Evolutionary conservation across 345 rosid species (phyloP).

Genomic region (Acer saccharum): DNA sequence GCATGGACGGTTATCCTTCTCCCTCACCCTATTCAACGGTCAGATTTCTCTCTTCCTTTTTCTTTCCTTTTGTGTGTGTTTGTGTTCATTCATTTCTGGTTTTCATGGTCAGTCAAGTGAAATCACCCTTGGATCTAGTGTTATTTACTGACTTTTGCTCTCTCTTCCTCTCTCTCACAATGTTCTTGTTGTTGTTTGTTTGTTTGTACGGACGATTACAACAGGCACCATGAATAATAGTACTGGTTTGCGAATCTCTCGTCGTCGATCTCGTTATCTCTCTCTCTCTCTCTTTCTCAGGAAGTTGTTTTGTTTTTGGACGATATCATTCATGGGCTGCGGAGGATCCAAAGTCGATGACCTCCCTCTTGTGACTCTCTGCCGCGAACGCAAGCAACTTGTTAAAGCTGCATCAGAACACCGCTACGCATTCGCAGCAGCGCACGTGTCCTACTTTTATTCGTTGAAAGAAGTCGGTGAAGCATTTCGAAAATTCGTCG

Average conservation of each 20-base stretch:
- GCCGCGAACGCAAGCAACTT: slow-evolving; percentile 73
- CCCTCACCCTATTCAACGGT: slow-evolving; percentile 41
- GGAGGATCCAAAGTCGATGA: slow-evolving; percentile 88
- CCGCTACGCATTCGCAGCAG: slow-evolving; percentile 81
- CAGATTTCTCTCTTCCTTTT: slow-evolving; percentile 26
- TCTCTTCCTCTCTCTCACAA: not conserved
- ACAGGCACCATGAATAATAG: slow-evolving; percentile 27
- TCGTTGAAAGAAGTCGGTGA: slow-evolving; percentile 78
- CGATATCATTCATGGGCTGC: slow-evolving; percentile 77
- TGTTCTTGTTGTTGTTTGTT: slow-evolving; percentile 20
- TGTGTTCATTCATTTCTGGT: slow-evolving; percentile 1
- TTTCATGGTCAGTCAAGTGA: not conserved
- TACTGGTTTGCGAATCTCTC: slow-evolving; percentile 7
- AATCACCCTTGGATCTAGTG: slow-evolving; percentile 18
- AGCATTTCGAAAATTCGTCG: slow-evolving; percentile 74
- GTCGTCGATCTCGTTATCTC: not conserved
- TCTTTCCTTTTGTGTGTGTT: not conserved
- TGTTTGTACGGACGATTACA: slow-evolving; percentile 6
- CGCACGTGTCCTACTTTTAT: slow-evolving; percentile 77
- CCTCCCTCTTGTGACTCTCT: slow-evolving; percentile 67
- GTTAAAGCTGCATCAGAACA: slow-evolving; percentile 69
- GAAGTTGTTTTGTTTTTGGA: not conserved
- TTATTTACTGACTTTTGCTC: not conserved
- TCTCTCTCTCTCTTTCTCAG: too few species aligned
- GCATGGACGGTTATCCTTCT: slow-evolving; percentile 44